Evolutionary conservation across 176 grass and related monocot species (phyloP), one percentile per base, ranked within the genome.

Genomic region (Oryza glumipatula): DNA sequence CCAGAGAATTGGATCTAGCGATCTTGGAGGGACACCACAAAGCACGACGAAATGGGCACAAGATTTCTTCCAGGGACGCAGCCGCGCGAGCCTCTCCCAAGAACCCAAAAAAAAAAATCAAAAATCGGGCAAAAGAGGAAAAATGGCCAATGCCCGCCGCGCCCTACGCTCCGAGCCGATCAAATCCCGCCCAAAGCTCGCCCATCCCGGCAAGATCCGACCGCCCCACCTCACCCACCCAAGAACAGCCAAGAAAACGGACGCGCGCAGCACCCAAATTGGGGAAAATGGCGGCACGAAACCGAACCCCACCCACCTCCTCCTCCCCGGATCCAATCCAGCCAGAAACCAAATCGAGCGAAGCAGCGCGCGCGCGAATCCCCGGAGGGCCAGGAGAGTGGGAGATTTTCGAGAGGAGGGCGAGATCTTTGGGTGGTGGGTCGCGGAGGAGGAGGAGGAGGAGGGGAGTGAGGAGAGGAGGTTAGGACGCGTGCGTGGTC

Each of bases 1-100:
- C 14, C 35, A 36, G 35, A 28, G 68, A 83, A 56, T 81, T 90
- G 88, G 84, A 90, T 90, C 88, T 90, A 69, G 61, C 68, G 74
- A 83, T 74, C 19, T 46, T 46, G 26, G 21, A 41, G 21, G 22
- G 58, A 5, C n/a, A 3, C 14, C 6, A 15, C 15, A 45, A 44
- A 41, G n/a, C 33, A 17, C 43, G 72, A 72, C 52, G 54, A 5
- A 22, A 45, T 6, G 22, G 17, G 16, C 54, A 82, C 72, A 74
- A 82, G 83, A 80, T 68, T 88, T 75, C 46, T 35, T 43, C 2
- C 30, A 32, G 19, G 16, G 19, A 49, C 12, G 28, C 49, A 23
- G 7, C 17, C 51, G 52, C 63, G 12, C 11, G 28, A 48, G 38
- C 32, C 43, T 44, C 7, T 3, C 43, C 43, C 73, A 38, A 68